phyloP scores from a whole-genome alignment of 2,329 filamentous ascomycete species.

The Tolypocladium sp. region DNA sequence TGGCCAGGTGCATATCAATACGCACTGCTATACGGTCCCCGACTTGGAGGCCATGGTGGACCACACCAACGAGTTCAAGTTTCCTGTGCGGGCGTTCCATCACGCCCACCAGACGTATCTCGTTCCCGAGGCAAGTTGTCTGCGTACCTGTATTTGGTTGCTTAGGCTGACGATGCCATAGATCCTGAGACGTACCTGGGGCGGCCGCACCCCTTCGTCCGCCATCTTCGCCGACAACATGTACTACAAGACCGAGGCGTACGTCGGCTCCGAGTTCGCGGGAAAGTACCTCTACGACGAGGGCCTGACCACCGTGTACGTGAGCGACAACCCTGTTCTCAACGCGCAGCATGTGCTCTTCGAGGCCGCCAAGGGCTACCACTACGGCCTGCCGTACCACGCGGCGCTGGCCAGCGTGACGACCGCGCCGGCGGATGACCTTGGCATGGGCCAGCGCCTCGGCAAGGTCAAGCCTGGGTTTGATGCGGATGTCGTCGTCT shows the following conservation, averaged over 20 bases:
- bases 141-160: no score
- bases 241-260: conserved; percentile 63
- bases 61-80: conserved; percentile 64
- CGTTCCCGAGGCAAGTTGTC: conserved; percentile 46
- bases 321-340: conserved; percentile 62
- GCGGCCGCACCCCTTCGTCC: conserved; percentile 41
- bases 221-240: conserved; percentile 65
- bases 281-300: conserved; percentile 58
- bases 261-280: conserved; percentile 54
- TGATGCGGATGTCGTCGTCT: conserved; percentile 52
- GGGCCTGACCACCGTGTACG: conserved; percentile 56
- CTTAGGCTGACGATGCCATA: conserved; percentile 4
- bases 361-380: conserved; percentile 51
- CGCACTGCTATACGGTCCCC: conserved; percentile 61
- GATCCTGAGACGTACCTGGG: conserved; percentile 49
- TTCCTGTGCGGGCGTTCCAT: conserved; percentile 57
- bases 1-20: conserved; percentile 61
- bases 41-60: conserved; percentile 62
- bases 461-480: conserved; percentile 54
- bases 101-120: conserved; percentile 60
- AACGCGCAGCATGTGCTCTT: conserved; percentile 63
- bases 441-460: conserved; percentile 47
- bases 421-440: conserved; percentile 45
- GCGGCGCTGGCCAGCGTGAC: conserved; percentile 50
- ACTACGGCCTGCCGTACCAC: conserved; percentile 53